A percentile compares a stretch with the other conserved stretches of the same genome.
These are phyloP conservation scores for Hyaloperonospora arabidopsidis DNA, from an alignment of 352 stramenopile species.

Conservation along the genomic window DNA sequence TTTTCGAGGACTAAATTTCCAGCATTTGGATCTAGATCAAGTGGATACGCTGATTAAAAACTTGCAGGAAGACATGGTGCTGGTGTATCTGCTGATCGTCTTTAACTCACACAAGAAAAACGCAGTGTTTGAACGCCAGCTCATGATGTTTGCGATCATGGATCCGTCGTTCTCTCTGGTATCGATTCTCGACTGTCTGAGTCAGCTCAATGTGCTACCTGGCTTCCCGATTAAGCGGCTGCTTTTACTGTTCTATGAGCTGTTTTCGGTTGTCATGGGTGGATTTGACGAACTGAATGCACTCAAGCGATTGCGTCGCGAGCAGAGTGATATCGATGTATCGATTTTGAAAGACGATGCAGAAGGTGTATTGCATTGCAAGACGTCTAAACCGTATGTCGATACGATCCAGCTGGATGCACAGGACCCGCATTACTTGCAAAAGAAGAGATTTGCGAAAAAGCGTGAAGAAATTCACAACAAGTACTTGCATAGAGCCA, in stretches of 20 bases:
- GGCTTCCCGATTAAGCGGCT: conserved; percentile 76
- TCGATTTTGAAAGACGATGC: conserved; percentile 45
- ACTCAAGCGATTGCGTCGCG: conserved; percentile 45
- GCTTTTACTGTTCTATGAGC: conserved; percentile 65
- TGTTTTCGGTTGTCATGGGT: conserved; percentile 52
- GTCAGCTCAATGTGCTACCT: conserved; percentile 58
- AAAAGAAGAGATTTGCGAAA: conserved; percentile 67
- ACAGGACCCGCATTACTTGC: conserved; percentile 62
- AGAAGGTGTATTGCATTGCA: conserved; percentile 46
- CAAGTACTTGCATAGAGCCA: conserved; percentile 61
- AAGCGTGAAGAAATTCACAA: conserved; percentile 55
- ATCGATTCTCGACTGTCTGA: conserved; percentile 66
- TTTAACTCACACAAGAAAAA: conserved; percentile 66
- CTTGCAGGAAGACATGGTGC: conserved; percentile 69
- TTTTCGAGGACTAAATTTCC: conserved; percentile 64
- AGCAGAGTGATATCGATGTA: conserved; percentile 32
- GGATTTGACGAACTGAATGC: conserved; percentile 41
- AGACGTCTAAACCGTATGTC: conserved; percentile 56
- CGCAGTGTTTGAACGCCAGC: conserved; percentile 55
- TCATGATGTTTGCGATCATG: conserved; percentile 56
- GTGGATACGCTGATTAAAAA: conserved; percentile 55
- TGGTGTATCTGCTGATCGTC: conserved; percentile 69
- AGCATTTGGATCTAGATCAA: conserved; percentile 60
- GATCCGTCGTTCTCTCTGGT: conserved; percentile 51
- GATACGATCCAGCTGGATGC: conserved; percentile 41